These are phyloP conservation scores for Sporothrix mexicana DNA, from an alignment of 2,329 filamentous ascomycete species.

Conservation along the genomic window DNA sequence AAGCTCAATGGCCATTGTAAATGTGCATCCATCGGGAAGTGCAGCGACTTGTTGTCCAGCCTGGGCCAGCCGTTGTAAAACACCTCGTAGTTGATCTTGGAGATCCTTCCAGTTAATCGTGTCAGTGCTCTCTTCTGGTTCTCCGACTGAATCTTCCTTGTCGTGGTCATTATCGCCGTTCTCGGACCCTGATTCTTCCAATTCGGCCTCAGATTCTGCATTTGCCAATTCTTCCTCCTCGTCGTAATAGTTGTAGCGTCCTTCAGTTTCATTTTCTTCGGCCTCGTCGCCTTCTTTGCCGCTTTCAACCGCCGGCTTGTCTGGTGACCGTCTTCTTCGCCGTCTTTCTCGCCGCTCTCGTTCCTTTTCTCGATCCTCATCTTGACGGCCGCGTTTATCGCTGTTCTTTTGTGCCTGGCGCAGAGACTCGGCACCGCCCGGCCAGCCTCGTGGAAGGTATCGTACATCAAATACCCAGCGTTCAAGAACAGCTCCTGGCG, in stretches of 20 bases:
- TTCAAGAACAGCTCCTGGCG: slow-evolving; percentile 56
- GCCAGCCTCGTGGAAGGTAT: slow-evolving; percentile 55
- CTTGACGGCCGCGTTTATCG: slow-evolving; percentile 8
- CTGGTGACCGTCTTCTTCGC: slow-evolving; percentile 22
- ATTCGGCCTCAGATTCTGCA: slow-evolving; percentile 34
- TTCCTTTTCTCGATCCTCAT: background rate
- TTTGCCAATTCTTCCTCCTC: slow-evolving; percentile 32
- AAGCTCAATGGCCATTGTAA: slow-evolving; percentile 77
- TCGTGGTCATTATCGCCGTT: slow-evolving; percentile 14
- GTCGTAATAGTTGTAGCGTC: slow-evolving; percentile 33
- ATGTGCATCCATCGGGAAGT: slow-evolving; percentile 71
- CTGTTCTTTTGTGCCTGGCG: slow-evolving; percentile 40
- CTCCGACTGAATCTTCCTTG: background rate
- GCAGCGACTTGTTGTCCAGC: slow-evolving; percentile 61
- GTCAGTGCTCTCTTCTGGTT: slow-evolving; percentile 31
- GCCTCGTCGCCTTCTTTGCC: slow-evolving; percentile 21
- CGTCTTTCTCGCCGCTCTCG: slow-evolving; percentile 1
- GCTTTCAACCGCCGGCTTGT: background rate
- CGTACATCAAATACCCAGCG: slow-evolving; percentile 66
- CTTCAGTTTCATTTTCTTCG: background rate
- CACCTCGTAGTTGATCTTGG: slow-evolving; percentile 73
- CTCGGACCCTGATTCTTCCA: background rate
- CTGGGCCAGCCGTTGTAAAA: slow-evolving; percentile 66
- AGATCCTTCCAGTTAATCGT: slow-evolving; percentile 63
- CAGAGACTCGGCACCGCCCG: slow-evolving; percentile 45